Base-by-base conservation (phyloP, 495 filamentous ascomycete genomes). In the Trichoderma reesei region DNA sequence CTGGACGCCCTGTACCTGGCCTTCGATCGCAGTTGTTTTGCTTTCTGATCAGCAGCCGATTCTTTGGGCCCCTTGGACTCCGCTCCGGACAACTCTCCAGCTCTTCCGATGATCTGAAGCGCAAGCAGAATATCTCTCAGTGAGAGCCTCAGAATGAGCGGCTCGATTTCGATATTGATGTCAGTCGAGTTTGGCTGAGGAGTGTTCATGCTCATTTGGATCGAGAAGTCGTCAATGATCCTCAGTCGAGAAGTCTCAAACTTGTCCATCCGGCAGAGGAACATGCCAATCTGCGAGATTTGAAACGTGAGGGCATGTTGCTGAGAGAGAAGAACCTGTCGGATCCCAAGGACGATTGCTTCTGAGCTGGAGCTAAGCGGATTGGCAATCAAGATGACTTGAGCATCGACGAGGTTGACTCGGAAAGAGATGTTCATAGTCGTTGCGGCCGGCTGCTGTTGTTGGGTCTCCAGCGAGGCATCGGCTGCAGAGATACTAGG, bases 231-330 rank as follows among this genome's bases (percentile, higher is more conserved):
- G 71, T 98, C 94, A 31, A 98, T 81, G 67, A 98, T 96, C 31
- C 95, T 86, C 46, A 97, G 83, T 41, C 90, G 82, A 61, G 85
- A 88, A 18, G 86, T 90, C 63, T 96, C 92, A 67, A 96, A 96
- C 66, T 89, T 88, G 71, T 98, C 94, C 95, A 98, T 98, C 36
- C 94, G 90, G 72, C 94, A 98, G 41, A 98, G 78, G 74, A 97
- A 98, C 92, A 98, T 98, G 64, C 94, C 95, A 56, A 97, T 86
- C 69, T 96, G 85, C 41, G 89, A 89, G 9, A 98, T 83, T 69
- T 98, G 95, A 64, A 98, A 79, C 10, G 95, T 96, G 60, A 92
- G 82, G 31, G 93, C 91, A 77, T 98, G 90, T 74, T 98, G 94
- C 70, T 94, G 90, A 14, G 94, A 94, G 11, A 98, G 79, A 7